Conservation (phyloP, 2,329 filamentous ascomycete species). For the Diaporthe ilicicola region DNA sequence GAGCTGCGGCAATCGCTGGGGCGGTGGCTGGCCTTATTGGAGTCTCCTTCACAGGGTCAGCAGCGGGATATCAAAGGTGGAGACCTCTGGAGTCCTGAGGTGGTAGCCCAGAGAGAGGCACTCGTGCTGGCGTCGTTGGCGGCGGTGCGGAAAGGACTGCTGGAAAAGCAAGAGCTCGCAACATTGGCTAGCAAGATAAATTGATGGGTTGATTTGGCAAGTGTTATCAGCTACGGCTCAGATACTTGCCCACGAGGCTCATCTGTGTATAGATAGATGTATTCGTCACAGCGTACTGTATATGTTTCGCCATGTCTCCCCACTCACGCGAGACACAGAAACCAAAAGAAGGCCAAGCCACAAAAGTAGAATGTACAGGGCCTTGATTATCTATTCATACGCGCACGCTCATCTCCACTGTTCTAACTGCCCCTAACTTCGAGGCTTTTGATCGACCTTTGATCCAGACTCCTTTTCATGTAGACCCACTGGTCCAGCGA, state of each 20-base stretch:
- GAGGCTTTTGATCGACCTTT: background rate
- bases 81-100: constrained; percentile 1
- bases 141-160: background rate
- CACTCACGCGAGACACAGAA: background rate
- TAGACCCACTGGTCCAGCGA: background rate
- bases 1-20: constrained; percentile 59
- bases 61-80: background rate
- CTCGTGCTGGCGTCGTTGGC: constrained; percentile 3
- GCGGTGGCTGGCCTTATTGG: constrained; percentile 58
- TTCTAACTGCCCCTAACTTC: background rate
- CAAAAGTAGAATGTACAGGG: background rate
- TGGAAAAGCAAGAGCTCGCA: background rate
- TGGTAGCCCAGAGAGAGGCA: constrained; percentile 4
- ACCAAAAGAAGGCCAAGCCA: background rate
- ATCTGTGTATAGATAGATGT: background rate
- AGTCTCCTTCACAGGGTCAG: background rate
- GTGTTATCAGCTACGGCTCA: background rate
- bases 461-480: background rate
- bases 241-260: no score
- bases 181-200: background rate
- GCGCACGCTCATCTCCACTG: background rate
- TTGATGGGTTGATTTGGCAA: background rate
- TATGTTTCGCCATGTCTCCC: background rate
- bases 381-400: constrained; percentile 16
- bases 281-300: background rate